Conservation (phyloP, 2,329 filamentous ascomycete genomes). For the Beauveria asiatica region DNA sequence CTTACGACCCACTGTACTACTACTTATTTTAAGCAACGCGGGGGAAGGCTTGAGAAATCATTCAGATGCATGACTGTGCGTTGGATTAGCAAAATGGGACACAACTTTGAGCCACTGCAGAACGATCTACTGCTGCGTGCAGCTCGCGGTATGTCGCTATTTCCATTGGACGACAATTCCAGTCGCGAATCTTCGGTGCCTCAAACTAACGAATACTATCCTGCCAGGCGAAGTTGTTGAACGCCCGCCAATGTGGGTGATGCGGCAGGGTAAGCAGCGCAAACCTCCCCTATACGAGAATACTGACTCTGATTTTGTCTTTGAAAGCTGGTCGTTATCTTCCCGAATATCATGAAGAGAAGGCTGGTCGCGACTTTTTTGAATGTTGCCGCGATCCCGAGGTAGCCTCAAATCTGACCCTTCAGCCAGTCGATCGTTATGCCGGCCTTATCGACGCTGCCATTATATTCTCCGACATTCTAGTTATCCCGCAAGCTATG, state of each 20-base stretch:
- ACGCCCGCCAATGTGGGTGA: slow-evolving; percentile 94
- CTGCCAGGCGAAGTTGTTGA: slow-evolving; percentile 77
- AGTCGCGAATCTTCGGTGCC: slow-evolving; percentile 27
- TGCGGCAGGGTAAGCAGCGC: slow-evolving; percentile 74
- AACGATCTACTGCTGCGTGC: slow-evolving; percentile 90
- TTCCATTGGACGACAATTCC: slow-evolving; percentile 7
- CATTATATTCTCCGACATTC: slow-evolving; percentile 98
- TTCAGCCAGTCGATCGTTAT: slow-evolving; percentile 91
- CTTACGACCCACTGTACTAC: too few relatives aligned
- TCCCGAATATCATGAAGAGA: slow-evolving; percentile 94
- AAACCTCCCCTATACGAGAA: background rate
- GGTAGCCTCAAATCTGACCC: slow-evolving; percentile 83
- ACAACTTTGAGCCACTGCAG: slow-evolving; percentile 72
- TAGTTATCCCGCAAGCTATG: slow-evolving; percentile 95
- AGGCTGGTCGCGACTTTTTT: slow-evolving; percentile 89
- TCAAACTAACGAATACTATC: background rate
- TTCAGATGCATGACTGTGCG: background rate
- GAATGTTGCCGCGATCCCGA: slow-evolving; percentile 92
- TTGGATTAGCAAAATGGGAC: slow-evolving; percentile 41
- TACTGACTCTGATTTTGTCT: background rate
- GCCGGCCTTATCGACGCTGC: slow-evolving; percentile 86
- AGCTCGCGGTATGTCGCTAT: slow-evolving; percentile 61
- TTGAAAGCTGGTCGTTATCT: slow-evolving; percentile 81
- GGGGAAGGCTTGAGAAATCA: background rate
- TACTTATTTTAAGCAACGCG: background rate